phyloP scores from a whole-genome alignment of 202 grass and related monocot species.

The Schoenoplectus triqueter region DNA sequence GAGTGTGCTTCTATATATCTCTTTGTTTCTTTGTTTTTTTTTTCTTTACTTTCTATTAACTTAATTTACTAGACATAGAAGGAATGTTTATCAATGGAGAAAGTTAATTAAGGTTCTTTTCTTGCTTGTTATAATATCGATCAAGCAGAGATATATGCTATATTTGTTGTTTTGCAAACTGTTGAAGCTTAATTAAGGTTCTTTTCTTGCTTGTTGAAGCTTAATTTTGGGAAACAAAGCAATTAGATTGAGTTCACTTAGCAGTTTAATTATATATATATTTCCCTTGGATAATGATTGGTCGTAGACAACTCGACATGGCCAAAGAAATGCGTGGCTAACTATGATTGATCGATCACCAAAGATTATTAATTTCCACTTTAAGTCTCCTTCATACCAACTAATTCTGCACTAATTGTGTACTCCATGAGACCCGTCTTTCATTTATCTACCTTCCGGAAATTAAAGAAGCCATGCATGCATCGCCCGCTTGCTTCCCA shows the following conservation, averaged over 20 bases:
- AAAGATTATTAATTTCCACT: slow-evolving; percentile 24
- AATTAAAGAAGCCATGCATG: background rate
- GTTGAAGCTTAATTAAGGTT: background rate
- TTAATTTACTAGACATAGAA: slow-evolving; percentile 29
- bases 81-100: slow-evolving; percentile 41
- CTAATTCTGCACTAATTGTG: slow-evolving; percentile 42
- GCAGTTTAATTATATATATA: background rate
- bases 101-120: slow-evolving; percentile 2
- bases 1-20: slow-evolving; percentile 22
- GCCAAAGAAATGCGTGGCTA: background rate
- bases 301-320: background rate
- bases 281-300: slow-evolving; percentile 12
- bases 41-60: background rate
- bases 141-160: slow-evolving; percentile 19
- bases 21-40: slow-evolving; percentile 14
- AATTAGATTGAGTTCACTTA: background rate
- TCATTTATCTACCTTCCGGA: slow-evolving; percentile 12
- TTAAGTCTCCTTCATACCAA: slow-evolving; percentile 42
- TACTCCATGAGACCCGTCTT: slow-evolving; percentile 40
- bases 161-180: slow-evolving; percentile 12
- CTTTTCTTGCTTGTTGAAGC: too few species aligned
- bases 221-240: background rate
- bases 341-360: slow-evolving; percentile 15
- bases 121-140: slow-evolving; percentile 33
- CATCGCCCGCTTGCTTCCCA: background rate